Conservation (phyloP, 2,329 filamentous ascomycete species). For the Colletotrichum eleusines region DNA sequence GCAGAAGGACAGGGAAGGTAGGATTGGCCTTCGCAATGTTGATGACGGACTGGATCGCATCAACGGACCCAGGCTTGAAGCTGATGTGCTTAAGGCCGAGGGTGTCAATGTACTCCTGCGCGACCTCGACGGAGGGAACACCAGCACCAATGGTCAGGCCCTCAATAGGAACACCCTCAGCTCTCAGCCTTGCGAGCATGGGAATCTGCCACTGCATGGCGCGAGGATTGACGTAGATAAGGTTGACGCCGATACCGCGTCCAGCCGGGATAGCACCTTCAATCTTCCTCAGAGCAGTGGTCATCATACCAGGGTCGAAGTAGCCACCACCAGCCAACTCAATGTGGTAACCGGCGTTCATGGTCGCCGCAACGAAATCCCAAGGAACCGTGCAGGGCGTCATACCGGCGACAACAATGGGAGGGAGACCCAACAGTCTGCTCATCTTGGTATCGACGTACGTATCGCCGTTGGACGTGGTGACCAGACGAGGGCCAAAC, state of each 20-base stretch:
- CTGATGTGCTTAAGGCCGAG: conserved; percentile 92
- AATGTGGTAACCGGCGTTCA: conserved; percentile 95
- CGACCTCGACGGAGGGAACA: conserved; percentile 93
- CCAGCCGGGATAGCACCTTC: conserved; percentile 86
- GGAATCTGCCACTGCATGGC: conserved; percentile 96
- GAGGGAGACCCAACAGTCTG: conserved; percentile 84
- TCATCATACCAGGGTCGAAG: conserved; percentile 86
- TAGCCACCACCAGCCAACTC: conserved; percentile 92
- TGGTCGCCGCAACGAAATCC: conserved; percentile 92
- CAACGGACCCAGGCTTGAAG: conserved; percentile 92
- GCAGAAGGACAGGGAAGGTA: conserved; percentile 89
- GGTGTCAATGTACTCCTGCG: conserved; percentile 93
- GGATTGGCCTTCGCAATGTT: conserved; percentile 96
- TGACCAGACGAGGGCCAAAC: conserved; percentile 91
- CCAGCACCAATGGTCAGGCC: conserved; percentile 93
- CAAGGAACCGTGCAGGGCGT: conserved; percentile 89
- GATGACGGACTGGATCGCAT: conserved; percentile 89
- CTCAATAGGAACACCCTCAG: conserved; percentile 90
- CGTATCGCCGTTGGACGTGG: conserved; percentile 88
- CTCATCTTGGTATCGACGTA: conserved; percentile 98
- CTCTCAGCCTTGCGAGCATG: conserved; percentile 80
- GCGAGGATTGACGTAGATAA: conserved; percentile 91
- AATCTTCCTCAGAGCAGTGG: conserved; percentile 84
- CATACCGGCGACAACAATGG: conserved; percentile 94
- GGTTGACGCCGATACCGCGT: conserved; percentile 87